These are phyloP conservation scores for Orbilia oligospora DNA, from an alignment of 2,329 filamentous ascomycete genomes.

Conservation along the genomic window DNA sequence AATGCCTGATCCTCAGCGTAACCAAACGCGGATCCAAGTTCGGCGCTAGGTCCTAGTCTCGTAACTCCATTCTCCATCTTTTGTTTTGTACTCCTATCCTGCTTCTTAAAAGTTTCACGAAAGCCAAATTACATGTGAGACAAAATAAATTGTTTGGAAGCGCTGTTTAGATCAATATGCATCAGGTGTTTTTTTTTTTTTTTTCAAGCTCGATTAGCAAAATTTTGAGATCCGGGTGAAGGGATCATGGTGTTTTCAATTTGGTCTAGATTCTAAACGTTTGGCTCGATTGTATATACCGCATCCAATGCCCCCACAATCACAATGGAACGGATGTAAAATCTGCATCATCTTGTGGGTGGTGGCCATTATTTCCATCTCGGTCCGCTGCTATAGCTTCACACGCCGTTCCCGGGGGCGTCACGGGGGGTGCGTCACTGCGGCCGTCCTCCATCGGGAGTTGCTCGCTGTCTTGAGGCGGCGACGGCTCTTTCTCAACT, in stretches of 20 bases:
- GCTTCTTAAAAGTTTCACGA: background rate
- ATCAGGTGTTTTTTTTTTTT: background rate
- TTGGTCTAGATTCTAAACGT: background rate
- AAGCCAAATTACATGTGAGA: background rate
- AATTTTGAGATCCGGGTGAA: background rate
- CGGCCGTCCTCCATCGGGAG: background rate
- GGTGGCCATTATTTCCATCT: background rate
- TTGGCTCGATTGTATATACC: background rate
- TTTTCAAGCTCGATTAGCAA: background rate
- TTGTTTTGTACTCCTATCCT: background rate
- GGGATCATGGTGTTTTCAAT: background rate
- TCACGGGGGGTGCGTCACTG: background rate
- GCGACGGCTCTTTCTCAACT: conserved; percentile 1
- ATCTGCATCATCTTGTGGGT: conserved; percentile 50
- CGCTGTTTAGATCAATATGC: background rate
- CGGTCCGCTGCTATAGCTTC: conserved; percentile 5
- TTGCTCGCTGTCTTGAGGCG: conserved; percentile 7
- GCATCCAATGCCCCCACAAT: background rate
- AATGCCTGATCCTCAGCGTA: conserved; percentile 71
- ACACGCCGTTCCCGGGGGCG: background rate
- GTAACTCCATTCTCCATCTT: background rate
- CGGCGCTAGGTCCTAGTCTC: conserved; percentile 9
- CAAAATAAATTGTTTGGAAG: background rate
- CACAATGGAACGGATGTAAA: conserved; percentile 57
- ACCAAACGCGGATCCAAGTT: conserved; percentile 66